Conservation (phyloP, 2,329 filamentous ascomycete species). For the Helicocarpus griseus region DNA sequence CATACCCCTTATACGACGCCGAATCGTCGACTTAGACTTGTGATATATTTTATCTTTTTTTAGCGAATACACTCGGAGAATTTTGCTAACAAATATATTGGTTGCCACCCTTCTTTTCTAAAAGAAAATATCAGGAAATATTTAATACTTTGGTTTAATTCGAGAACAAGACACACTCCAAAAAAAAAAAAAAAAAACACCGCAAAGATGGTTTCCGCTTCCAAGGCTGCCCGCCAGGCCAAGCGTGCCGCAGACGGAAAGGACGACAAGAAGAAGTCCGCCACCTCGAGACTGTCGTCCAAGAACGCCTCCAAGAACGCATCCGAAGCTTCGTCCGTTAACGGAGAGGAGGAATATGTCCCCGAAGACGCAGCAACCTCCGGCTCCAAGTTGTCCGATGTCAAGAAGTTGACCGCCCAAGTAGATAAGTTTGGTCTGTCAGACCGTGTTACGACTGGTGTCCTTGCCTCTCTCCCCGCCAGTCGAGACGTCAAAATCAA, state of each 20-base stretch:
- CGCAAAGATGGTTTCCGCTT: conserved; percentile 54
- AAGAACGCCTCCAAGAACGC: conserved; percentile 54
- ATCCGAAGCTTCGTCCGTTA: conserved; percentile 56
- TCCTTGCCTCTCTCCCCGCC: conserved; percentile 71
- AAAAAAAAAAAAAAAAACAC: not conserved
- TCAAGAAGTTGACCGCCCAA: conserved; percentile 82
- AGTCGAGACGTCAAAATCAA: conserved; percentile 97
- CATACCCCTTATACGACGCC: not conserved
- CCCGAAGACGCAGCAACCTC: conserved; percentile 62
- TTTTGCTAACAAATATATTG: conserved; percentile 1
- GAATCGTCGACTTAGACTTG: conserved; percentile 12
- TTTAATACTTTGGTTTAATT: conserved; percentile 3
- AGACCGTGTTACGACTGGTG: conserved; percentile 96
- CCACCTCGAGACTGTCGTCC: conserved; percentile 60
- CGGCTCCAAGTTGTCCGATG: conserved; percentile 63
- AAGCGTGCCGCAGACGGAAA: conserved; percentile 60
- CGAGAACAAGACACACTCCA: not conserved
- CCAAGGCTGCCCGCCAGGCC: conserved; percentile 58
- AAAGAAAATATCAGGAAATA: conserved; percentile 3
- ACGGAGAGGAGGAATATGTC: conserved; percentile 63
- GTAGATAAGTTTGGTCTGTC: conserved; percentile 95
- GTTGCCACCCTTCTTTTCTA: conserved; percentile 8
- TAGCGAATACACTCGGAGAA: not conserved
- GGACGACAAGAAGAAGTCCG: conserved; percentile 66
- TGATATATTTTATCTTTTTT: conserved; percentile 12